Evolutionary conservation across 192 early-diverging fungal genomes (phyloP), one percentile per base, ranked within the genome.

Genomic region (Coemansia sp.): DNA sequence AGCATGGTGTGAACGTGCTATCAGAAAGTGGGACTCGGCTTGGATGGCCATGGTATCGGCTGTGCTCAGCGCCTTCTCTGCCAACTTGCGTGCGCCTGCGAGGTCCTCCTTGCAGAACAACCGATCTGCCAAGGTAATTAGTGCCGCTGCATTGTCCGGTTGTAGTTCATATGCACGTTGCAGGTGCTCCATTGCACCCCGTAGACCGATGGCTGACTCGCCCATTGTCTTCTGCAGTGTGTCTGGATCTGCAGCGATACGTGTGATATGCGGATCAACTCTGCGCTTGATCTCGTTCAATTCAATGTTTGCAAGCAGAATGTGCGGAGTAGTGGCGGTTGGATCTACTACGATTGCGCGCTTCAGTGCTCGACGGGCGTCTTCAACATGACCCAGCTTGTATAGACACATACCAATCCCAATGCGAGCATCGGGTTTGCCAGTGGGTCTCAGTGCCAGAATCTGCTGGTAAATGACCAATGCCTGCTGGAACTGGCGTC

Each of bases 351-450:
- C 83, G 30, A 90, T 56, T 9, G 88, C 89, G 9, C 91, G 80
- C 49, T 84, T 65, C 68, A 95, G 90, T 1, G 93, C 89, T 4
- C 56, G 51, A n/a, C 85, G 78, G 10, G 95, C 92, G 48, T 90
- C 78, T 14, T 73, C 79, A 21, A 63, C 23, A 82, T 91, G 89
- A 2, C 84, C 84, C 5, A 95, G 81, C 49, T 86, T 86, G 60
- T 88, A 81, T 73, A 87, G 92, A 70, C 95, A 98, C 56, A 95
- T 81, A 14, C 93, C 94, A 64, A 98, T 94, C 21, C 91, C 87
- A 23, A 95, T 75, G 25, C 95, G 87, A 38, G 87, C 82, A 71
- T 94, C 87, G 50, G 92, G 83, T 60, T 74, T 73, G 16, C 84
- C 70, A 5, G 81, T 67, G 2, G 94, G 88, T 27, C 74, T 68